A percentile compares a stretch with the other conserved stretches of the same genome.
Conservation (phyloP, 2,329 filamentous ascomycete species). For the Botrytis hyacinthi region DNA sequence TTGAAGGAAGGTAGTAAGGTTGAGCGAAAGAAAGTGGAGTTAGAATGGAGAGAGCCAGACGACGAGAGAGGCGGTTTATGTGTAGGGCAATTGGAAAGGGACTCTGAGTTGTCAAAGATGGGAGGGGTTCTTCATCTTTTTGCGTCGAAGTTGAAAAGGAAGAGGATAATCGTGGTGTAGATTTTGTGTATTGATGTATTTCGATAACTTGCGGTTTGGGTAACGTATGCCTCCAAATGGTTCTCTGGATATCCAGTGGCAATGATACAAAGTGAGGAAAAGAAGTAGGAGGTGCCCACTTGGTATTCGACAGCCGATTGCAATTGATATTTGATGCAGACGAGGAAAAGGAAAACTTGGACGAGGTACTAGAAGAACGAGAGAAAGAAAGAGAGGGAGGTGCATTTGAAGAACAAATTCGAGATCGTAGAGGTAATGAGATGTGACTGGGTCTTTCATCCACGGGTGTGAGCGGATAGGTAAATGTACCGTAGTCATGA, state of each 20-base stretch:
- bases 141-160: not conserved
- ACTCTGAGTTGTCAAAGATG: not conserved
- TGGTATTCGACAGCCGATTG: not conserved
- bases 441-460: not conserved
- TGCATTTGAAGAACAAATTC: not conserved
- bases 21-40: not conserved
- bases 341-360: not conserved
- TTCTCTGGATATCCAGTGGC: conserved; percentile 4
- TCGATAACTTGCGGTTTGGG: not conserved
- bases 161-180: not conserved
- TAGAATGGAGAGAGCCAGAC: not conserved
- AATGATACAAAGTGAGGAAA: conserved; percentile 16
- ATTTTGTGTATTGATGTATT: not conserved
- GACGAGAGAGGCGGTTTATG: conserved; percentile 10
- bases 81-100: not conserved
- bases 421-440: not conserved
- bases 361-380: conserved; percentile 11
- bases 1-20: conserved; percentile 9
- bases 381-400: conserved; percentile 1
- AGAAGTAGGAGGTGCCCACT: not conserved
- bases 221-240: conserved; percentile 7
- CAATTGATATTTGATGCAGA: not conserved
- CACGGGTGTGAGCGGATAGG: not conserved
- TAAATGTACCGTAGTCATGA: conserved; percentile 16
- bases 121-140: not conserved